Evolutionary conservation across 495 filamentous ascomycete species (phyloP).

Genomic region (Amorphotheca resinae): DNA sequence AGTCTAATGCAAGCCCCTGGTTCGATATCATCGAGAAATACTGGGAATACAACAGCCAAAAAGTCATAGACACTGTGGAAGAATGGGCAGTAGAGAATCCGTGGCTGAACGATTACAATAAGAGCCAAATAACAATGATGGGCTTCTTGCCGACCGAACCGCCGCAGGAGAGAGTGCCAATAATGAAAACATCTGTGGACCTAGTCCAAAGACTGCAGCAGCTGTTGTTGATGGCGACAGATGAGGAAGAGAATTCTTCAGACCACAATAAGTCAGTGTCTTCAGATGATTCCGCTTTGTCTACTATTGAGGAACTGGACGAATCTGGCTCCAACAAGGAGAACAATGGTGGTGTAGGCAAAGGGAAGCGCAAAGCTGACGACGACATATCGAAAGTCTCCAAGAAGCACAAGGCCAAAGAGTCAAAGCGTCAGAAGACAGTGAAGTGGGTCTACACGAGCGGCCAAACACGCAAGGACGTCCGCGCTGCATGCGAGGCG

Average conservation of each 20-base stretch:
- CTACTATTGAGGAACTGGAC: no score
- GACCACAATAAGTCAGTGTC: no score
- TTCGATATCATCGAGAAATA: slow-evolving; percentile 8
- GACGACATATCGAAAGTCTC: background rate
- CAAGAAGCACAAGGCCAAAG: background rate
- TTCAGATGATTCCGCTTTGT: no score
- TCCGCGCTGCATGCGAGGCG: slow-evolving; percentile 9
- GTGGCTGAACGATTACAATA: background rate
- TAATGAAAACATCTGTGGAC: no score
- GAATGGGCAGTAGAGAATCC: slow-evolving; percentile 10
- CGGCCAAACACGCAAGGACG: slow-evolving; percentile 4
- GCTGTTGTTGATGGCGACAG: no score
- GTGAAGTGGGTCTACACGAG: slow-evolving; percentile 10
- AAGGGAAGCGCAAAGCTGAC: background rate
- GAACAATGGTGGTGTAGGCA: no score
- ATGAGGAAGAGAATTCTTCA: no score
- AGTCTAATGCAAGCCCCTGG: slow-evolving; percentile 3
- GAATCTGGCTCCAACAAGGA: no score
- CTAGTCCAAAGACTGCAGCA: no score
- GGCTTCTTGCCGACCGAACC: no score
- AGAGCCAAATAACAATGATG: slow-evolving; percentile 1
- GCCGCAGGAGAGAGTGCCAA: no score
- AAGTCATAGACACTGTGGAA: slow-evolving; percentile 5
- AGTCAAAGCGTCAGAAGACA: background rate
- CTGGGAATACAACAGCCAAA: slow-evolving; percentile 8